Conservation (phyloP, 495 filamentous ascomycete genomes). For the Peziza echinospora region DNA sequence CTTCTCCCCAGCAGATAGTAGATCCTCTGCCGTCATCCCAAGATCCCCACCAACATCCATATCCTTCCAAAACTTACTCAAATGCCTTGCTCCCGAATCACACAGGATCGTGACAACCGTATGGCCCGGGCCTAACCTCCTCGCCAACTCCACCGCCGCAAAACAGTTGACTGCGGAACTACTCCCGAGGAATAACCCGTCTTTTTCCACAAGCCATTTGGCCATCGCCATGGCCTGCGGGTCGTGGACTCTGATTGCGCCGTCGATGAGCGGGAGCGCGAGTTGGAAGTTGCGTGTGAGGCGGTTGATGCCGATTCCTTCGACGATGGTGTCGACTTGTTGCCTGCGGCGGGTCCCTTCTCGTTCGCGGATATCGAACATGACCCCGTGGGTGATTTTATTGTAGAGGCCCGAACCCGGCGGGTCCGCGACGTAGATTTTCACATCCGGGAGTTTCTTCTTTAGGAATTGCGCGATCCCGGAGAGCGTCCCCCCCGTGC, state of each 20-base stretch:
- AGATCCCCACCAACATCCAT: constrained; percentile 50
- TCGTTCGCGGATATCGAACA: constrained; percentile 72
- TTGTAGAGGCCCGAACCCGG: constrained; percentile 89
- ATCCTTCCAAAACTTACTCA: constrained; percentile 84
- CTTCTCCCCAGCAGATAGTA: no score
- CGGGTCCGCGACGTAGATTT: constrained; percentile 75
- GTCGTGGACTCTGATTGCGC: constrained; percentile 81
- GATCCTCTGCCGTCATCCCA: no score
- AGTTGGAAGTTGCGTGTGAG: constrained; percentile 80
- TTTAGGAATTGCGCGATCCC: constrained; percentile 72
- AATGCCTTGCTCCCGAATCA: constrained; percentile 72
- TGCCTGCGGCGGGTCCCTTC: constrained; percentile 74
- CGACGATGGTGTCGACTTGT: constrained; percentile 90
- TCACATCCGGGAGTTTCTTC: constrained; percentile 36
- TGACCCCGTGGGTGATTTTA: constrained; percentile 72
- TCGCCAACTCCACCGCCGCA: constrained; percentile 61
- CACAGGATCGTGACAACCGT: constrained; percentile 78
- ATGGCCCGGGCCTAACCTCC: constrained; percentile 52
- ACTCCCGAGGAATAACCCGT: constrained; percentile 85
- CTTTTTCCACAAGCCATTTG: constrained; percentile 81
- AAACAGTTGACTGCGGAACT: constrained; percentile 92
- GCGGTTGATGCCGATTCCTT: constrained; percentile 87
- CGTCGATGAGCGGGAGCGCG: constrained; percentile 62
- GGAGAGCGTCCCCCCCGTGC: constrained; percentile 83
- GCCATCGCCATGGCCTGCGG: constrained; percentile 84